Percentiles rank a stretch among this genome's conserved stretches.
Conservation (phyloP, 805 yeast genomes). For the Metschnikowia similis region DNA sequence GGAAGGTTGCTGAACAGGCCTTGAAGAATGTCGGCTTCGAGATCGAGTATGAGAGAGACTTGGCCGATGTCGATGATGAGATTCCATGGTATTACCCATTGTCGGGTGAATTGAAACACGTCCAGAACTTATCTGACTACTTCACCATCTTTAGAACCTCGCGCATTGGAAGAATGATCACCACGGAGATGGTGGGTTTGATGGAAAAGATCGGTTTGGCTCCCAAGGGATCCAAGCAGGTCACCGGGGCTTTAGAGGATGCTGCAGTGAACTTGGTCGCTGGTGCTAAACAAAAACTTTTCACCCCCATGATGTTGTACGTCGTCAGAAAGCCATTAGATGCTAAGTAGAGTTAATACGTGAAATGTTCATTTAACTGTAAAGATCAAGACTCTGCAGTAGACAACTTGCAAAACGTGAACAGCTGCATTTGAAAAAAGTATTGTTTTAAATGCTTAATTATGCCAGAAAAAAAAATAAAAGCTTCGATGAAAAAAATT, state of each 20-base stretch:
- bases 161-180: conserved; percentile 75
- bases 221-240: conserved; percentile 85
- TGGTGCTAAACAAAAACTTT: conserved; percentile 85
- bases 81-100: conserved; percentile 98
- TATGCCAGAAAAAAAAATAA: conserved; percentile 7
- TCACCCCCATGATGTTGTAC: conserved; percentile 97
- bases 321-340: conserved; percentile 74
- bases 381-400: background rate
- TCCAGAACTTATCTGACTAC: conserved; percentile 73
- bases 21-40: conserved; percentile 84
- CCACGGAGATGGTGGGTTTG: conserved; percentile 74
- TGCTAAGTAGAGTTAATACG: conserved; percentile 7
- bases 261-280: conserved; percentile 94
- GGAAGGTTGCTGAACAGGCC: conserved; percentile 84
- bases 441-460: too few species aligned
- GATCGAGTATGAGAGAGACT: conserved; percentile 67
- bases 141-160: conserved; percentile 88
- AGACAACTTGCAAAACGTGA: background rate
- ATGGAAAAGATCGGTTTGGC: conserved; percentile 85
- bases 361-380: background rate
- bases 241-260: conserved; percentile 89
- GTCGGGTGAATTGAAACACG: conserved; percentile 87
- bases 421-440: too few species aligned
- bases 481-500: too few species aligned
- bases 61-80: conserved; percentile 76